phyloP scores from a whole-genome alignment of 2,329 filamentous ascomycete genomes.

The Aspergillus sergii region DNA sequence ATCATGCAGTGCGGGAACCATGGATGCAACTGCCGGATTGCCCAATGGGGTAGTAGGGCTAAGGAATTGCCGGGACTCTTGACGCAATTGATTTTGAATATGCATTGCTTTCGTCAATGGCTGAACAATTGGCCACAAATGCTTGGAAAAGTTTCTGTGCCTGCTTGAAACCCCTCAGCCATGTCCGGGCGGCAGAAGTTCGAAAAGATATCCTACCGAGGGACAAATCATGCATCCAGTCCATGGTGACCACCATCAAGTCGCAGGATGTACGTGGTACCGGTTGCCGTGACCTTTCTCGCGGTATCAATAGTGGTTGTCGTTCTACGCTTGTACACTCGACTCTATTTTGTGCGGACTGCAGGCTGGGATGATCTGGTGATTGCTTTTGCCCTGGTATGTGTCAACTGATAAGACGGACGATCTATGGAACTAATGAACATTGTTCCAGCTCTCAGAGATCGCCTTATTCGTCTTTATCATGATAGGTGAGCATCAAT shows the following conservation, averaged over 20 bases:
- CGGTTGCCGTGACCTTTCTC: slow-evolving; percentile 24
- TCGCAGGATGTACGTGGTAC: slow-evolving; percentile 26
- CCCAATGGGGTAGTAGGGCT: neutral
- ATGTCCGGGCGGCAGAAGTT: neutral
- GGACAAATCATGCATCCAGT: neutral
- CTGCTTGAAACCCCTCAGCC: neutral
- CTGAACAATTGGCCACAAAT: neutral
- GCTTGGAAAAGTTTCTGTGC: neutral
- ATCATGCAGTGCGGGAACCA: neutral
- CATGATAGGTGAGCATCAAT: slow-evolving; percentile 13
- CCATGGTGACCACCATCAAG: neutral
- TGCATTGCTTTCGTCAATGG: neutral
- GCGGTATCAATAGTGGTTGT: slow-evolving; percentile 23
- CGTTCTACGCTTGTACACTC: slow-evolving; percentile 25
- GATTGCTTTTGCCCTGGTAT: slow-evolving; percentile 25
- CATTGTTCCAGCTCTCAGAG: slow-evolving; percentile 12
- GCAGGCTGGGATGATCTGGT: slow-evolving; percentile 34
- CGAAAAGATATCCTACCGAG: neutral
- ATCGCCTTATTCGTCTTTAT: slow-evolving; percentile 17
- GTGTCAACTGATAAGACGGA: neutral
- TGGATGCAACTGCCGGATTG: neutral
- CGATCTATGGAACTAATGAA: slow-evolving; percentile 6
- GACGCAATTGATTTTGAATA: slow-evolving; percentile 20
- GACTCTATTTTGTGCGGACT: slow-evolving; percentile 24
- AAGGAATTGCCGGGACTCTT: slow-evolving; percentile 2